Conservation (phyloP, 768 basidiomycete genomes). For the Saitozyma sp. region DNA sequence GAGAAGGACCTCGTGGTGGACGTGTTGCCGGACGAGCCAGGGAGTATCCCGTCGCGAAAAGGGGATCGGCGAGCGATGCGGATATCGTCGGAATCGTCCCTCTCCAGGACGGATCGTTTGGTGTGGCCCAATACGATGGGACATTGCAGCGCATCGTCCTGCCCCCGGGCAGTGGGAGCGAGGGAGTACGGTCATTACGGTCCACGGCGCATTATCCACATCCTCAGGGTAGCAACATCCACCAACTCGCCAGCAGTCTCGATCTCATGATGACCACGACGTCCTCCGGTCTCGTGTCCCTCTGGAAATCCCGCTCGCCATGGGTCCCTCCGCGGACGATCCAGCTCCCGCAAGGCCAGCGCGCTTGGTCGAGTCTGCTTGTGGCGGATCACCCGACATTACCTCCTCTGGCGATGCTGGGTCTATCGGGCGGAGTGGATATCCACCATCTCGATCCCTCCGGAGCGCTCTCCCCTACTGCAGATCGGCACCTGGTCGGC, state of each 20-base stretch:
- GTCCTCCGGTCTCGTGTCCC: constrained; percentile 17
- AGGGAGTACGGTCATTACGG: not conserved
- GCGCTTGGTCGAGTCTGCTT: constrained; percentile 40
- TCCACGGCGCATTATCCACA: constrained; percentile 30
- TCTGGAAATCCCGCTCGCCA: constrained; percentile 28
- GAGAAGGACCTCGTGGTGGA: not conserved
- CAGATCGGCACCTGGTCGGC: constrained; percentile 20
- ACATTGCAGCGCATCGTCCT: constrained; percentile 24
- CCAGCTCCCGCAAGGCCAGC: constrained; percentile 1
- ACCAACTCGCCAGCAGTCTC: constrained; percentile 6
- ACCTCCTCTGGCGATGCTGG: constrained; percentile 20
- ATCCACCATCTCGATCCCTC: constrained; percentile 19
- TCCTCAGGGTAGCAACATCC: constrained; percentile 14
- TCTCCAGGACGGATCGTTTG: constrained; percentile 13
- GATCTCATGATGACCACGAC: constrained; percentile 28
- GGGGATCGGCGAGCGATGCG: constrained; percentile 21
- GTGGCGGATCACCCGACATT: constrained; percentile 1
- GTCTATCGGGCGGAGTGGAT: constrained; percentile 24
- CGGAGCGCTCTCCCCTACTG: not conserved
- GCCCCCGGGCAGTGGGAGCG: not conserved
- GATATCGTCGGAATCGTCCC: constrained; percentile 36
- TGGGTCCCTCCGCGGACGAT: constrained; percentile 22
- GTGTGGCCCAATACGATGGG: constrained; percentile 41
- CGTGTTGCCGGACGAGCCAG: constrained; percentile 18
- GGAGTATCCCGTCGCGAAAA: constrained; percentile 26